Conservation (phyloP, 2,329 filamentous ascomycete genomes). For the Diaporthe vexans region DNA sequence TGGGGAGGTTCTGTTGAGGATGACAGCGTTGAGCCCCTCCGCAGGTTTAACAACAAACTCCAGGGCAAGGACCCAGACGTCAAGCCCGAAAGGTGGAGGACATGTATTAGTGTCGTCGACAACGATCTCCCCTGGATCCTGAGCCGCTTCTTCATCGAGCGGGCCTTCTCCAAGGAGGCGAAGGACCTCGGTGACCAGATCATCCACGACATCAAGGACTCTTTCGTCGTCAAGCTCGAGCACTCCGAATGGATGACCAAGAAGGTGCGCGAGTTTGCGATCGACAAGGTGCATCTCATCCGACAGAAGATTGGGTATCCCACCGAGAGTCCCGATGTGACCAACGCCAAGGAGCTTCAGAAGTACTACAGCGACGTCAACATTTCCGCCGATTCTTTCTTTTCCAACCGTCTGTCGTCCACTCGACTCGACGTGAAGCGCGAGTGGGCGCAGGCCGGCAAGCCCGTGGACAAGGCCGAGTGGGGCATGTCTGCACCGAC, state of each 20-base stretch:
- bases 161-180: slow-evolving; percentile 75
- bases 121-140: slow-evolving; percentile 74
- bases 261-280: slow-evolving; percentile 70
- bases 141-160: slow-evolving; percentile 79
- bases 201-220: slow-evolving; percentile 77
- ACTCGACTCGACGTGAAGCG: slow-evolving; percentile 61
- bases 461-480: slow-evolving; percentile 70
- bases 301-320: slow-evolving; percentile 78
- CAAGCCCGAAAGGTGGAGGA: slow-evolving; percentile 75
- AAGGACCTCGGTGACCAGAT: slow-evolving; percentile 78
- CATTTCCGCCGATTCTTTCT: slow-evolving; percentile 66
- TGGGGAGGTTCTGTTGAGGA: slow-evolving; percentile 73
- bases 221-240: slow-evolving; percentile 73
- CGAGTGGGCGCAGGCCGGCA: slow-evolving; percentile 70
- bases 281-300: slow-evolving; percentile 76
- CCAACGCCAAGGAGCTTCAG: slow-evolving; percentile 67
- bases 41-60: slow-evolving; percentile 71
- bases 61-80: slow-evolving; percentile 74
- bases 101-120: slow-evolving; percentile 72
- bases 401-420: slow-evolving; percentile 68
- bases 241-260: slow-evolving; percentile 75
- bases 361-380: slow-evolving; percentile 69
- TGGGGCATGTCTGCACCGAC: slow-evolving; percentile 74
- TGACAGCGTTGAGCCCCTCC: slow-evolving; percentile 70
- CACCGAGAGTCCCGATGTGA: slow-evolving; percentile 71